Base-by-base conservation (phyloP, 495 filamentous ascomycete genomes). In the Chaetomidium leptoderma region DNA sequence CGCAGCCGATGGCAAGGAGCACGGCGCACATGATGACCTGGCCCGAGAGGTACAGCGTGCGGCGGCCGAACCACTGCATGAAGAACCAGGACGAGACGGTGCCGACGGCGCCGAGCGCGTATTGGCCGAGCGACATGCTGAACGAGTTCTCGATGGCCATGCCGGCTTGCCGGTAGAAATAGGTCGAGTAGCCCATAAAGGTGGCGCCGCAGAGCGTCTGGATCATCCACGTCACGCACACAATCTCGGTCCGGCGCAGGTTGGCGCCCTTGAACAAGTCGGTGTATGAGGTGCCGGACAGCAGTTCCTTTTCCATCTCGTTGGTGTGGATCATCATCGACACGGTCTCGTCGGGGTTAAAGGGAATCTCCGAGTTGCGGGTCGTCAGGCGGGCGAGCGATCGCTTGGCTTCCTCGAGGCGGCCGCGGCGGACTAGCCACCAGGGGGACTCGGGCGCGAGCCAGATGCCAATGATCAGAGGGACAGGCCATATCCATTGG, bases 381-480 rank as follows among this genome's bases (percentile, higher is more conserved):
- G 21, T 27, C 33, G 33, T 39, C 23, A 52, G 49, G 33, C 49
- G 35, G 45, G 83, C 76, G 36, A 87, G 74, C 13, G 82, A 85
- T 61, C 84, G 80, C 55, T 83, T 76, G 16, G 78, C 67, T 54
- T 84, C 74, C 59, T 83, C 79, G 6, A 75, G 68, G 0, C 69
- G 63, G 16, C 81, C 74, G 5, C 49, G 53, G 16, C 75, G 72
- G 33, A 70, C 83, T 42, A 90, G 73, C 87, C 87, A 90, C 82
- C 87, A 90, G 0, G 88, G 88, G 0, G 83, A 86, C 67, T 92
- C 88, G 0, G 88, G 88, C 1, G 86, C 85, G 32, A 88, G 76
- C 39, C 69, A 73, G 21, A 84, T 80, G 29, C 77, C 83, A 59
- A 86, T 76, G 47, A 84, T 68, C n/a, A 90, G 72, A 0, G 84